These are phyloP conservation scores for Globisporangium paroecandrum DNA, from an alignment of 352 stramenopile species.

Conservation along the genomic window DNA sequence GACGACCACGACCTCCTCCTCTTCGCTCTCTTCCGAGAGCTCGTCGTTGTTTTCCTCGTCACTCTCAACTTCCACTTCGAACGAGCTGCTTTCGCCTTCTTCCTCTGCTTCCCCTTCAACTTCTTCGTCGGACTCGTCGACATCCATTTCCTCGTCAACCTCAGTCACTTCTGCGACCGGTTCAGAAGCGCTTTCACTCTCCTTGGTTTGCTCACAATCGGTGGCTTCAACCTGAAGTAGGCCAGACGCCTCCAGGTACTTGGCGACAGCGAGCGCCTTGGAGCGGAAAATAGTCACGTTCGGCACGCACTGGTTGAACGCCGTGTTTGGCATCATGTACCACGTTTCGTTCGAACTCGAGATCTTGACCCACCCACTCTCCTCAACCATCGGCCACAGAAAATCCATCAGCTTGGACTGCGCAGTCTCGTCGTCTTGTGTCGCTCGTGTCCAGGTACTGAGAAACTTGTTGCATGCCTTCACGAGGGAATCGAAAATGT, in stretches of 20 bases:
- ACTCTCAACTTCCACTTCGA: slow-evolving; percentile 11
- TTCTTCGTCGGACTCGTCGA: slow-evolving; percentile 14
- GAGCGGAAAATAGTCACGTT: slow-evolving; percentile 76
- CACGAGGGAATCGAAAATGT: slow-evolving; percentile 71
- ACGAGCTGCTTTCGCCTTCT: slow-evolving; percentile 6
- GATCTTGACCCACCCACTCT: slow-evolving; percentile 59
- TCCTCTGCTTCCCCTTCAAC: neutral
- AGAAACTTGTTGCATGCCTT: slow-evolving; percentile 56
- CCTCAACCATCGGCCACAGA: slow-evolving; percentile 56
- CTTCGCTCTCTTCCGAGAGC: slow-evolving; percentile 12
- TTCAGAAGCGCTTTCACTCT: neutral
- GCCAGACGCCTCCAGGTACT: slow-evolving; percentile 42
- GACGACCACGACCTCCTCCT: slow-evolving; percentile 10
- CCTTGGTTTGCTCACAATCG: neutral
- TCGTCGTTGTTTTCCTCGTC: slow-evolving; percentile 12
- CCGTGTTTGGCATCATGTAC: slow-evolving; percentile 62
- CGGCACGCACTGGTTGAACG: slow-evolving; percentile 64
- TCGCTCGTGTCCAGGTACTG: slow-evolving; percentile 30
- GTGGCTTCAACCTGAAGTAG: slow-evolving; percentile 9
- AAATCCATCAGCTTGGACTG: slow-evolving; percentile 38
- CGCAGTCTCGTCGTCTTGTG: slow-evolving; percentile 17
- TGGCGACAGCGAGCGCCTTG: slow-evolving; percentile 56
- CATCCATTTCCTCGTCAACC: slow-evolving; percentile 20
- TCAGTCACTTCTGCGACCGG: neutral
- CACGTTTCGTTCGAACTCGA: slow-evolving; percentile 41